phyloP scores from a whole-genome alignment of 1,139 yeast genomes.

The Lipomyces yarrowii region DNA sequence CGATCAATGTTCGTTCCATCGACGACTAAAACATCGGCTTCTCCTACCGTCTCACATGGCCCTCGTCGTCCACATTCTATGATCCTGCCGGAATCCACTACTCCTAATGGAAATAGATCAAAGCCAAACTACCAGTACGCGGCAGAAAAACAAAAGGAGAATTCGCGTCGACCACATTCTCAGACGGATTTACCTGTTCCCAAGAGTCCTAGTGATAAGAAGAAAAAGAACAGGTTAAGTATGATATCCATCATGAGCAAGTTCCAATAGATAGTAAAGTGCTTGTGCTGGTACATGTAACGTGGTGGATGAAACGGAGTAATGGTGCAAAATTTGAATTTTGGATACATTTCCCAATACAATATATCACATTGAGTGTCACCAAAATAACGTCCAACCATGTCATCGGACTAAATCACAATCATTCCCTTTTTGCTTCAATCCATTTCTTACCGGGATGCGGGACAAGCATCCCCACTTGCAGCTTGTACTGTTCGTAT shows the following conservation, averaged over 20 bases:
- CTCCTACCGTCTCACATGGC: background rate
- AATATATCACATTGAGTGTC: background rate
- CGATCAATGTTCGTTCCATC: background rate
- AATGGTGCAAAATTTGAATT: background rate
- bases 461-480: constrained; percentile 29
- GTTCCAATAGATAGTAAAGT: background rate
- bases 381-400: background rate
- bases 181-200: background rate
- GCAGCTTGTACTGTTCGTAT: constrained; percentile 21
- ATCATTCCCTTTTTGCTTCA: constrained; percentile 5
- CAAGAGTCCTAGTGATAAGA: background rate
- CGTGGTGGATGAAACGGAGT: background rate
- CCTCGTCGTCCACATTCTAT: background rate
- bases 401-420: background rate
- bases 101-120: background rate
- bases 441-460: constrained; percentile 22
- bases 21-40: background rate
- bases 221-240: constrained; percentile 1
- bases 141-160: background rate
- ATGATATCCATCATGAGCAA: background rate
- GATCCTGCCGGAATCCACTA: background rate
- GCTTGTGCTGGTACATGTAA: background rate
- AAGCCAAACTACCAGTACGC: background rate
- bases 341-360: background rate
- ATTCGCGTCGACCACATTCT: background rate